A percentile compares a stretch with the other conserved stretches of the same genome.
Evolutionary conservation across 2,329 filamentous ascomycete species (phyloP).

Genomic region (Raffaelea arxii): DNA sequence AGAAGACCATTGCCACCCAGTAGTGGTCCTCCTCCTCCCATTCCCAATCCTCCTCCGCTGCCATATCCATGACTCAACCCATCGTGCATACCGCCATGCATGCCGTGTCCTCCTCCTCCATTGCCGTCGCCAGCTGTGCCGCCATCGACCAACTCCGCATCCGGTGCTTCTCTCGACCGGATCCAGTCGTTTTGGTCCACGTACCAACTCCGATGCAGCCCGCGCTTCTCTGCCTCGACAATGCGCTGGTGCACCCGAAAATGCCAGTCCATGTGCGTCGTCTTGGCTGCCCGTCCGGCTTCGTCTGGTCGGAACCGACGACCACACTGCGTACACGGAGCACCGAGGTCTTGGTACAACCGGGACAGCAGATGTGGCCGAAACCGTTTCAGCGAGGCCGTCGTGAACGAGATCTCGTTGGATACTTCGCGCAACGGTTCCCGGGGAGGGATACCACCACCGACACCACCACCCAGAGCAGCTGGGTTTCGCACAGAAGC

Average conservation of each 20-base stretch:
- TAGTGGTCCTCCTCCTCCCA: no score
- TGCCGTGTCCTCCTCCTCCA: slow-evolving; percentile 26
- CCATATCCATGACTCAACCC: slow-evolving; percentile 4
- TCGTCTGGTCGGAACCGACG: slow-evolving; percentile 71
- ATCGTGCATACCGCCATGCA: background rate
- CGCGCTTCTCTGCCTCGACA: slow-evolving; percentile 73
- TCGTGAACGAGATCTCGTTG: slow-evolving; percentile 50
- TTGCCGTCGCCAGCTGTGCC: slow-evolving; percentile 22
- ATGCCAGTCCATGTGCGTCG: slow-evolving; percentile 94
- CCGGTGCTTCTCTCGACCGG: slow-evolving; percentile 69
- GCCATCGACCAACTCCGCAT: slow-evolving; percentile 41
- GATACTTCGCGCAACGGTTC: slow-evolving; percentile 15
- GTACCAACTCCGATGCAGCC: slow-evolving; percentile 90
- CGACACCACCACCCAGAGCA: background rate
- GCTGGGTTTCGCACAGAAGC: slow-evolving; percentile 11
- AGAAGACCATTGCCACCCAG: background rate
- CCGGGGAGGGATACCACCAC: no score
- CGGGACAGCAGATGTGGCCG: slow-evolving; percentile 52
- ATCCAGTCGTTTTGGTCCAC: slow-evolving; percentile 92
- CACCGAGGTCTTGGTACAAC: slow-evolving; percentile 72
- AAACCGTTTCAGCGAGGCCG: slow-evolving; percentile 64
- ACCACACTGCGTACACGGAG: slow-evolving; percentile 86
- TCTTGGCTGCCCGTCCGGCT: slow-evolving; percentile 76
- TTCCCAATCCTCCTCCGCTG: slow-evolving; percentile 11
- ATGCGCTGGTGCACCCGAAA: slow-evolving; percentile 88